Evolutionary conservation across 257 asterid species (phyloP).

Genomic region (Linaria vulgaris): DNA sequence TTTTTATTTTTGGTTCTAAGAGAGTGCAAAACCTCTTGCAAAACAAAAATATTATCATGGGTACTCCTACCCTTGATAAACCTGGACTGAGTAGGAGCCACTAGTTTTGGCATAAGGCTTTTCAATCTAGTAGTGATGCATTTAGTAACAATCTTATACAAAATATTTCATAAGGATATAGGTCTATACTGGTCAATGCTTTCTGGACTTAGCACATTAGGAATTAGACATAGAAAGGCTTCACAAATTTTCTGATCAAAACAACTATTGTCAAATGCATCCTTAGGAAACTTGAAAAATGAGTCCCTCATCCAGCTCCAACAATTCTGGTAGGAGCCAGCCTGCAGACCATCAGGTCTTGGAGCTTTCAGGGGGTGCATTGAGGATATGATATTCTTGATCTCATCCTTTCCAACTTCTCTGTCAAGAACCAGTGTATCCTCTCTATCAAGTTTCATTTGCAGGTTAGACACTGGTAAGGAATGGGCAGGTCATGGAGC

Average conservation of each 20-base stretch:
- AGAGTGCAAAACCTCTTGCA: no score
- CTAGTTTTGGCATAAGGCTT: background rate
- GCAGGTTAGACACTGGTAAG: background rate
- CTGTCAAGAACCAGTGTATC: background rate
- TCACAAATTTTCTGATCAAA: background rate
- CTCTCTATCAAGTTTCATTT: background rate
- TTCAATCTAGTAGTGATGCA: no score
- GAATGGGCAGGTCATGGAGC: background rate
- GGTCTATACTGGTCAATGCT: no score
- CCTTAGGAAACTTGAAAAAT: no score
- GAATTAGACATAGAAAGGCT: background rate
- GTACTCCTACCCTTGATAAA: background rate
- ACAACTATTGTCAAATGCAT: background rate
- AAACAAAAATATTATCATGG: background rate
- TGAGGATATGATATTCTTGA: background rate
- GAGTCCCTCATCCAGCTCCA: background rate
- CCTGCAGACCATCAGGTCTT: background rate
- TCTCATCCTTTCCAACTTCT: background rate
- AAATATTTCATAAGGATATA: no score
- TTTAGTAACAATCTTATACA: no score
- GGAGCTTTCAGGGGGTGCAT: background rate
- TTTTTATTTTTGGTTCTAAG: no score
- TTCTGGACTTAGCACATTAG: background rate
- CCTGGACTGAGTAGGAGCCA: background rate
- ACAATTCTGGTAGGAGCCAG: no score